These are phyloP conservation scores for Jamesozyma spencerorum DNA, from an alignment of 805 yeast species.

Conservation along the genomic window DNA sequence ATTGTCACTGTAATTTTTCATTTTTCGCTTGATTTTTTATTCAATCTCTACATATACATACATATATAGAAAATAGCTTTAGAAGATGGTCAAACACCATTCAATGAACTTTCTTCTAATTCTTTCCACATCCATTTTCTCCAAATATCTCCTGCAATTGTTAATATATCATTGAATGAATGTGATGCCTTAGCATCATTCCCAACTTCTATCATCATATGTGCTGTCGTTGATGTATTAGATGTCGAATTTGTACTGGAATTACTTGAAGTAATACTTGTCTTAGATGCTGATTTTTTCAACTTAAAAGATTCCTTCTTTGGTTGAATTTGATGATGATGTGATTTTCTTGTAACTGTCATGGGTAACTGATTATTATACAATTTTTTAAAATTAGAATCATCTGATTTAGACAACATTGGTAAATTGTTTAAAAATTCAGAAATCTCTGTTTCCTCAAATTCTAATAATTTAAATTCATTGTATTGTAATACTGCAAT, in stretches of 20 bases:
- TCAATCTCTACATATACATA: neutral
- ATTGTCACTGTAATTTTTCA: too few relatives aligned
- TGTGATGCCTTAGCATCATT: slow-evolving; percentile 38
- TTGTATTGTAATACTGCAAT: slow-evolving; percentile 73
- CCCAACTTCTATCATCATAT: slow-evolving; percentile 28
- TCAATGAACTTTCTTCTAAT: slow-evolving; percentile 34
- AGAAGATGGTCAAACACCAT: slow-evolving; percentile 4
- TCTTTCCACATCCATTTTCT: slow-evolving; percentile 69
- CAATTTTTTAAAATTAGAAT: slow-evolving; percentile 23
- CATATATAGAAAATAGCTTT: neutral
- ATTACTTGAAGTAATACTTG: slow-evolving; percentile 1
- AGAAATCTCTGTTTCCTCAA: slow-evolving; percentile 82
- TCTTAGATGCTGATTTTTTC: neutral
- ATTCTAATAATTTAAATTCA: slow-evolving; percentile 68
- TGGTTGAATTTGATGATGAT: too few relatives aligned
- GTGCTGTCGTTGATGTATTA: slow-evolving; percentile 7
- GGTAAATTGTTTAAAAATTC: slow-evolving; percentile 55
- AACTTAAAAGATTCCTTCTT: too few relatives aligned
- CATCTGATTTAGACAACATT: slow-evolving; percentile 27
- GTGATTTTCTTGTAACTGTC: neutral
- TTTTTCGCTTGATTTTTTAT: too few relatives aligned
- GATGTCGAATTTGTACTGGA: neutral
- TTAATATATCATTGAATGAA: slow-evolving; percentile 64
- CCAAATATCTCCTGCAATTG: slow-evolving; percentile 83
- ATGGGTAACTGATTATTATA: slow-evolving; percentile 8